These are phyloP conservation scores for Hymenoscyphus albidus DNA, from an alignment of 2,329 filamentous ascomycete species.

Conservation along the genomic window DNA sequence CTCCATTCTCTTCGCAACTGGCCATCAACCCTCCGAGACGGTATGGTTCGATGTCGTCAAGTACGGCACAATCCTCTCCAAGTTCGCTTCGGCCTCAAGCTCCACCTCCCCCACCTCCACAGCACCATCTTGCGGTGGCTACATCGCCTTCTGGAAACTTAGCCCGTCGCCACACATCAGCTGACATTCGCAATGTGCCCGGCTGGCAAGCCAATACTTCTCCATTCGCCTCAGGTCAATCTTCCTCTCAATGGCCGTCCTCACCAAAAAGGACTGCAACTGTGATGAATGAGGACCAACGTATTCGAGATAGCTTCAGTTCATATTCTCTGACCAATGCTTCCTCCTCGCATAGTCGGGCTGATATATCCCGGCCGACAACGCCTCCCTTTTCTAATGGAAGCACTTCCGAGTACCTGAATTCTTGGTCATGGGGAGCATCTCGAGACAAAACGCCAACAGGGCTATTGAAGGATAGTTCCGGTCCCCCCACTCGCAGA, in stretches of 20 bases:
- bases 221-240: slow-evolving; percentile 62
- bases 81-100: slow-evolving; percentile 66
- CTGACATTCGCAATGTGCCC: slow-evolving; percentile 81
- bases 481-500: slow-evolving; percentile 59
- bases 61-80: slow-evolving; percentile 67
- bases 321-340: slow-evolving; percentile 53
- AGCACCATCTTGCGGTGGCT: slow-evolving; percentile 62
- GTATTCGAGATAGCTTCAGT: slow-evolving; percentile 58
- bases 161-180: slow-evolving; percentile 83
- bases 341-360: slow-evolving; percentile 27
- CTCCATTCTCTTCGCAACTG: slow-evolving; percentile 77
- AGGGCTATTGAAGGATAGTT: slow-evolving; percentile 40
- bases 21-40: slow-evolving; percentile 71
- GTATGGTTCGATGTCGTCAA: slow-evolving; percentile 90
- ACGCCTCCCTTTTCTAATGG: slow-evolving; percentile 33
- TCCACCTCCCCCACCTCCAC: slow-evolving; percentile 56
- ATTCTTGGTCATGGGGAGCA: slow-evolving; percentile 35
- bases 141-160: slow-evolving; percentile 65
- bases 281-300: slow-evolving; percentile 51
- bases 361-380: slow-evolving; percentile 32
- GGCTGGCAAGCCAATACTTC: slow-evolving; percentile 67
- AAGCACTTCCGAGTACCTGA: slow-evolving; percentile 30
- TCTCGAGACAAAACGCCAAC: slow-evolving; percentile 30
- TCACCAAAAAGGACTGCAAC: slow-evolving; percentile 53
- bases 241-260: slow-evolving; percentile 61